Base-by-base conservation (phyloP, 257 asterid species). In the Anisodus acutangulus region DNA sequence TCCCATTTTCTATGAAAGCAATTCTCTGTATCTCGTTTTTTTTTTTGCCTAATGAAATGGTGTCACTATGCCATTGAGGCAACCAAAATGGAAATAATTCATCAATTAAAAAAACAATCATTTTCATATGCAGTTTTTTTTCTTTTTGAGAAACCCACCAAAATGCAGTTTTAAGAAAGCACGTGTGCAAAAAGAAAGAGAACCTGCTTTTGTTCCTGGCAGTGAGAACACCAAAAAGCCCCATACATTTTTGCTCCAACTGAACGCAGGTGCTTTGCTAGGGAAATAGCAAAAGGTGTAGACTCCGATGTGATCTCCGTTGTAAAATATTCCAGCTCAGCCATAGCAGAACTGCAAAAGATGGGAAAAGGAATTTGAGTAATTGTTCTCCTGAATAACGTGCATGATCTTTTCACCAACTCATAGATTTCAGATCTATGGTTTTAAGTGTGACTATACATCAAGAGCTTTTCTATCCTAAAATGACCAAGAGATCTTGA, bases 141-240 rank as follows among this genome's bases (percentile, higher is more conserved):
- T 4, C 13, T 13, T 39, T 8, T 37, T 41, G 53, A 16, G 54
- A 8, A 39, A 41, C 51, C 83, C 82, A 79, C 54, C 39, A 55
- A 41, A 26, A 80, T 79, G 43, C 51, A 85, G 66, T 54, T 47
- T 19, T 55, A 79, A 68, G 17, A 60, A 68, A 45, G 68, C 82
- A 86, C 43, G 41, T 26, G 13, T 74, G 85, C 57, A 43, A 64
- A 43, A 83, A 11, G 43, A n/a, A 78, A 66, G 83, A 60, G 45
- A 91, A 95, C 99, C 97, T 94, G 91, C 85, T 91, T 93, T 90
- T 95, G 99, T 58, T 92, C 92, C 88, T 80, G 86, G 86, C 99
- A 95, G 86, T 94, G 99, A 43, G 98, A 91, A 88, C 98, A 94
- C 99, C 99, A 95, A 90, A 95, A 95, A 84, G 98, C 98, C 85